Base-by-base conservation (phyloP, 2,329 filamentous ascomycete species). In the Neofusicoccum laricinum region DNA sequence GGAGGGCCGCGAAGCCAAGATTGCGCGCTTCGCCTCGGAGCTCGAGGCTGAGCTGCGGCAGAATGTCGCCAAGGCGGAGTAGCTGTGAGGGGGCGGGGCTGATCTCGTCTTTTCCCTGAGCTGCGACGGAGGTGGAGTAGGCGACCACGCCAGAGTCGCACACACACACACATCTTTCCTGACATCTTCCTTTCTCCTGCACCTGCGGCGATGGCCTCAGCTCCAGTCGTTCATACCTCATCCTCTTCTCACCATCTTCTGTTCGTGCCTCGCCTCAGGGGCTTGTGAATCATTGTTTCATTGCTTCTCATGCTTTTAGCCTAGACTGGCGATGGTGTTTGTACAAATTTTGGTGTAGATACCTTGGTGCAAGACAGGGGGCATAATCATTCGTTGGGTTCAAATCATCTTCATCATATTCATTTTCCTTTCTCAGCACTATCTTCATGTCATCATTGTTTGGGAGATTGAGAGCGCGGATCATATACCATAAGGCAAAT, bases 11-110 rank as follows among this genome's bases (percentile, higher is more conserved):
- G 41, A 61, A 14, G 41, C 40, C 43, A 61, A 40, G 41, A 25
- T 61, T 15, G 57, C 57, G 10, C 41, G 45, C 19, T 19, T 61
- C 7, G 43, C 43, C 11, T 17, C 21, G 14, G 57, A 61, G 17
- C 45, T 61, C 41, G 57, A 61, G 43, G 57, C 57, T 10, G 57
- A 61, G 43, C 30, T 61, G 17, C 17, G 58, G 45, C 58, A 62
- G 5, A 64, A 64, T 25, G 61, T 41, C 14, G 49, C 61, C 19
- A 40, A 34, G 30, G 58, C 43, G n/a, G 45, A 61, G 17, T 36
- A 25, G 51, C 38, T 7, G 49, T 19, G 32, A 51, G 14, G 14
- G n/a, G 3, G 12, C 3, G 7, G 14, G 7, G 4, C 17, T 36
- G 41, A 32, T 46, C 14, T n/a, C 21, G 15, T 49, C 25, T n/a